Evolutionary conservation across 2,329 filamentous ascomycete genomes (phyloP).

Genomic region (Orbilia javanica): DNA sequence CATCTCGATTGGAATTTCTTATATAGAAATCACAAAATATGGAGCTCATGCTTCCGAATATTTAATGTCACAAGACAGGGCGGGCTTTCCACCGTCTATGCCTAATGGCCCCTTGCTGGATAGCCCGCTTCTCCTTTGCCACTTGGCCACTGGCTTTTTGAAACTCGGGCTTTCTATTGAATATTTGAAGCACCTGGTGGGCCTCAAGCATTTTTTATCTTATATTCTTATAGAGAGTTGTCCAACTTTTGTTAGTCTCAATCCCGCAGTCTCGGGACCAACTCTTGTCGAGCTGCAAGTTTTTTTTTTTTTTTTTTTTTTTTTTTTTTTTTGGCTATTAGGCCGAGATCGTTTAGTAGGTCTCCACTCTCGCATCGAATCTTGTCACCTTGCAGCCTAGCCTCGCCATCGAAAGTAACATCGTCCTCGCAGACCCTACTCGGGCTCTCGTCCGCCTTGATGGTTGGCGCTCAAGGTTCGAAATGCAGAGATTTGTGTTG

Average conservation of each 20-base stretch:
- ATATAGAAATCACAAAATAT: no score
- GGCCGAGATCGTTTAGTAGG: not conserved
- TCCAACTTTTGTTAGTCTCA: not conserved
- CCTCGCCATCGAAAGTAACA: not conserved
- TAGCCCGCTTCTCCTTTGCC: not conserved
- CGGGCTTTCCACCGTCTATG: not conserved
- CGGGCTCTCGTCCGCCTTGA: not conserved
- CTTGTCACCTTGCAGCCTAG: constrained; percentile 7
- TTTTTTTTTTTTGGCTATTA: no score
- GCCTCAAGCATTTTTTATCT: not conserved
- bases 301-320: no score
- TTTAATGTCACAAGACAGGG: not conserved
- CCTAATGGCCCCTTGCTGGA: constrained; percentile 11
- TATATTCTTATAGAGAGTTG: no score
- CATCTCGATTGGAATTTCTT: not conserved
- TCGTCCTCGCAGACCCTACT: not conserved
- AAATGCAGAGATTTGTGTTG: no score
- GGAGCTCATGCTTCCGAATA: no score
- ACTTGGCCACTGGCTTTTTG: not conserved
- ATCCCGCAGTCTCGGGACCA: not conserved
- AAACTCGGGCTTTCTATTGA: not conserved
- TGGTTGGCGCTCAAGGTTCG: not conserved
- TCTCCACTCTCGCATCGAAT: not conserved
- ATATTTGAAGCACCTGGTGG: not conserved
- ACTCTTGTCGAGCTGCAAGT: not conserved